Percentiles rank a stretch among this genome's conserved stretches.
phyloP scores from a whole-genome alignment of 345 rosid species.

The Schrenkiella parvula region DNA sequence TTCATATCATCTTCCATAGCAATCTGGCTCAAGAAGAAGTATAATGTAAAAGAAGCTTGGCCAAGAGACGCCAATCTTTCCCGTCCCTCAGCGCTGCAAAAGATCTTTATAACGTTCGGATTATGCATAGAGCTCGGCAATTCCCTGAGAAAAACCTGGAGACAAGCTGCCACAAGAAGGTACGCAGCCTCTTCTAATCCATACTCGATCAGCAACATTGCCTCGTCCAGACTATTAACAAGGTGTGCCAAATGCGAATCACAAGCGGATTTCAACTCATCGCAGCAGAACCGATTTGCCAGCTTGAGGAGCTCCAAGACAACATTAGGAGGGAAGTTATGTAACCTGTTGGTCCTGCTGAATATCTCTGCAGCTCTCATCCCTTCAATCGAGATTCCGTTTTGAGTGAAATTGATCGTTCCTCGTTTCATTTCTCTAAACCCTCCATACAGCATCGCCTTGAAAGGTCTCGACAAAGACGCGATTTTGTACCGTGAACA shows the following conservation, averaged over 20 bases:
- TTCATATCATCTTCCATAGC: slow-evolving; percentile 81
- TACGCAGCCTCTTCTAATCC: slow-evolving; percentile 73
- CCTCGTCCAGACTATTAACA: slow-evolving; percentile 58
- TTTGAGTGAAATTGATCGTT: slow-evolving; percentile 62
- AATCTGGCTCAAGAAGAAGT: slow-evolving; percentile 74
- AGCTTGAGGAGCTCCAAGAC: slow-evolving; percentile 79
- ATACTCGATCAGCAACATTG: slow-evolving; percentile 63
- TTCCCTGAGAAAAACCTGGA: slow-evolving; percentile 80
- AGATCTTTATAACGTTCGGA: slow-evolving; percentile 54
- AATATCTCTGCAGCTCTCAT: slow-evolving; percentile 67
- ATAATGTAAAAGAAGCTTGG: slow-evolving; percentile 73
- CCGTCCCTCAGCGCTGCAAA: slow-evolving; percentile 62
- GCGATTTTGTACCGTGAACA: slow-evolving; percentile 68
- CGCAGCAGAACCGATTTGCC: slow-evolving; percentile 80
- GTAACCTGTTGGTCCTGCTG: slow-evolving; percentile 63
- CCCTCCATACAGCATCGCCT: slow-evolving; percentile 70
- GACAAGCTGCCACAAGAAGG: slow-evolving; percentile 84
- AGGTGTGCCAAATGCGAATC: slow-evolving; percentile 63
- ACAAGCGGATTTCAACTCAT: slow-evolving; percentile 74
- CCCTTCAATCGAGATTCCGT: slow-evolving; percentile 62
- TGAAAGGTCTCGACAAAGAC: slow-evolving; percentile 67
- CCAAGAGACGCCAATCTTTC: slow-evolving; percentile 61
- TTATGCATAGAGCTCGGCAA: slow-evolving; percentile 65
- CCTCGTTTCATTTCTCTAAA: slow-evolving; percentile 66
- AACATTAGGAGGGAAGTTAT: slow-evolving; percentile 40